phyloP scores from a whole-genome alignment of 2,329 filamentous ascomycete species.

The Aspergillus latus region DNA sequence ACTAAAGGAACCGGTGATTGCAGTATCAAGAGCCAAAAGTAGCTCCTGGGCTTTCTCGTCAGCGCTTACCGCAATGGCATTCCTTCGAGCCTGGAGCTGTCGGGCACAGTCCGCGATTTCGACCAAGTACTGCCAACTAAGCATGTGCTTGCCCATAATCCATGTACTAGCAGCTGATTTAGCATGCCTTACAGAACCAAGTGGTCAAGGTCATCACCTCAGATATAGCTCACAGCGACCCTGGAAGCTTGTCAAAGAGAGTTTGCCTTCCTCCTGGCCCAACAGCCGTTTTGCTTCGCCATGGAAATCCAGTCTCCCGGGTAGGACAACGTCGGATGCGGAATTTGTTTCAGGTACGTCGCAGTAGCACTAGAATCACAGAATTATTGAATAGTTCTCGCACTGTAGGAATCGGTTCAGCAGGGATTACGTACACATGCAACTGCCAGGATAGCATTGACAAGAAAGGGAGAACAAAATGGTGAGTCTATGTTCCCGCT shows the following conservation, averaged over 20 bases:
- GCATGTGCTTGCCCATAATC: background rate
- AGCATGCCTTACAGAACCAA: background rate
- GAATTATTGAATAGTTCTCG: background rate
- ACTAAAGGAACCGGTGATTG: background rate
- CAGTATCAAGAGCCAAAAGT: background rate
- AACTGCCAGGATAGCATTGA: conserved; percentile 31
- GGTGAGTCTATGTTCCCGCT: conserved; percentile 21
- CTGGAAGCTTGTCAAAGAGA: conserved; percentile 1
- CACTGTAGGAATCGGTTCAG: no score
- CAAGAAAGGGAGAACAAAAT: conserved; percentile 33
- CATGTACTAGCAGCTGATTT: background rate
- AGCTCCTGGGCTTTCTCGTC: background rate
- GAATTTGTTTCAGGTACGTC: background rate
- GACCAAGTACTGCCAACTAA: background rate
- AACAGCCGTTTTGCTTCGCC: background rate
- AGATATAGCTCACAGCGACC: background rate
- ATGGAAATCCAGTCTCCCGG: background rate
- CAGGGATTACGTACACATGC: conserved; percentile 21
- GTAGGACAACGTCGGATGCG: background rate
- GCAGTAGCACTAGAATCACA: background rate
- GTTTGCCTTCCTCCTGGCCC: background rate
- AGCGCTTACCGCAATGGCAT: background rate
- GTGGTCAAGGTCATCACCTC: background rate
- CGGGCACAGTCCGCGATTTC: background rate
- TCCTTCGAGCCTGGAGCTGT: background rate